Evolutionary conservation across 208 protist genomes (phyloP), one percentile per base, ranked within the genome.

Genomic region (Trypanosoma cruzi): DNA sequence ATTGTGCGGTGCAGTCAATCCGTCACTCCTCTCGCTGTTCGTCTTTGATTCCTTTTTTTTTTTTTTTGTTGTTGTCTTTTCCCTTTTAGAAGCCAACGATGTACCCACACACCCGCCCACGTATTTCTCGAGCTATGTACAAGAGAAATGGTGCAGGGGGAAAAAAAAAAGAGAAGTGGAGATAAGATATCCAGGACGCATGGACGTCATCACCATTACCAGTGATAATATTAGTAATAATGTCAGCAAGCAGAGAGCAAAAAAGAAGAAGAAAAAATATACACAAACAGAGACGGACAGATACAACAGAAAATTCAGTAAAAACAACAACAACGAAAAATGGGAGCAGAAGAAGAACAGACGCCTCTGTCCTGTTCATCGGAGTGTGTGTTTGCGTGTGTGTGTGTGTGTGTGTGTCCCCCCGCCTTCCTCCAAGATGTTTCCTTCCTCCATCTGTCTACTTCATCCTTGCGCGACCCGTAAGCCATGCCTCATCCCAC

Each of bases 401-500:
- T n/a, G n/a, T n/a, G n/a, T n/a, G n/a, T n/a, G n/a, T n/a, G n/a
- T n/a, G n/a, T n/a, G n/a, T n/a, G n/a, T n/a, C n/a, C n/a, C n/a
- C n/a, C n/a, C n/a, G n/a, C n/a, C n/a, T n/a, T n/a, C 5, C 40
- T 44, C 40, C 40, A 44, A 3, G 8, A 14, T 16, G 40, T 7
- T 44, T 26, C 0, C 14, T 26, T 29, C n/a, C 16, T 49, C 14
- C 60, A 31, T 24, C 46, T 60, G 26, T 10, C 79, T 86, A 96
- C 66, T 94, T 94, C 75, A 96, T 90, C 57, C 87, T 86, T 26
- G 92, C 89, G 42, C 89, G 82, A 11, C 92, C 92, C n/a, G 92
- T 96, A 40, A 96, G 46, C 87, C 89, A 96, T 20, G 89, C 88
- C 80, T 96, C 92, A 67, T 96, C 92, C 89, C 92, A 96, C 75